A percentile compares a stretch with the other conserved stretches of the same genome.
phyloP scores from a whole-genome alignment of 768 basidiomycete species.

The Boletellus sp. region DNA sequence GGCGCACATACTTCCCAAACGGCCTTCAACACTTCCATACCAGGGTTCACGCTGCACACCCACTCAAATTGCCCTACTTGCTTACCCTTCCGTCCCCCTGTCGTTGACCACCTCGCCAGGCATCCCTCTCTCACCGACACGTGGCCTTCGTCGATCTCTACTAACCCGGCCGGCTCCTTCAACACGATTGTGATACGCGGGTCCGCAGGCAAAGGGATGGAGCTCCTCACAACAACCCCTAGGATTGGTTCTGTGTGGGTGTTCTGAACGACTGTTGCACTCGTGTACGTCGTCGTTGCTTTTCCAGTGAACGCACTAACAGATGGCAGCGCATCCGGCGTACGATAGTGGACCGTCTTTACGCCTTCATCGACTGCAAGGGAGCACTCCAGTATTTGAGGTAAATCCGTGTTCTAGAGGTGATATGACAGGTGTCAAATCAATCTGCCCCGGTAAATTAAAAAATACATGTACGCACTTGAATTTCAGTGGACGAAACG shows the following conservation, averaged over 20 bases:
- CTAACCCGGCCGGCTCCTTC: constrained; percentile 25
- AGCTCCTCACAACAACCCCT: constrained; percentile 22
- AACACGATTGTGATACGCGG: constrained; percentile 26
- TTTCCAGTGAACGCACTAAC: constrained; percentile 2
- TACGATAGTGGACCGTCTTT: constrained; percentile 13
- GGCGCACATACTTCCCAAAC: constrained; percentile 31
- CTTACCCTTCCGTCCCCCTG: constrained; percentile 16
- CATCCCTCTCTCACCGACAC: constrained; percentile 10
- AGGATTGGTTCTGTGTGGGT: constrained; percentile 8
- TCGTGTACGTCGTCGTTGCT: constrained; percentile 18
- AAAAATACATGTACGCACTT: constrained; percentile 8
- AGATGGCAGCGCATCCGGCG: constrained; percentile 9
- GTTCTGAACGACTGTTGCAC: constrained; percentile 13
- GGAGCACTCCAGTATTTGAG: constrained; percentile 19
- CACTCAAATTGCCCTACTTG: constrained; percentile 28
- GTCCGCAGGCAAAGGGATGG: constrained; percentile 27
- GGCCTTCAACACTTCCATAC: constrained; percentile 24
- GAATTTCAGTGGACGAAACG: constrained; percentile 25
- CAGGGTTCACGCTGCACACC: constrained; percentile 24
- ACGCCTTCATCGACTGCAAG: constrained; percentile 17
- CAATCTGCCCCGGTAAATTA: too few relatives aligned
- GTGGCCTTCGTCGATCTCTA: constrained; percentile 15
- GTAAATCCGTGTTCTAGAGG: constrained; percentile 9
- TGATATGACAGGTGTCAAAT: neutral
- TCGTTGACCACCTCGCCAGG: constrained; percentile 20